Conservation (phyloP, 441 rosid species). For the Pelargonium myrrhifolium region DNA sequence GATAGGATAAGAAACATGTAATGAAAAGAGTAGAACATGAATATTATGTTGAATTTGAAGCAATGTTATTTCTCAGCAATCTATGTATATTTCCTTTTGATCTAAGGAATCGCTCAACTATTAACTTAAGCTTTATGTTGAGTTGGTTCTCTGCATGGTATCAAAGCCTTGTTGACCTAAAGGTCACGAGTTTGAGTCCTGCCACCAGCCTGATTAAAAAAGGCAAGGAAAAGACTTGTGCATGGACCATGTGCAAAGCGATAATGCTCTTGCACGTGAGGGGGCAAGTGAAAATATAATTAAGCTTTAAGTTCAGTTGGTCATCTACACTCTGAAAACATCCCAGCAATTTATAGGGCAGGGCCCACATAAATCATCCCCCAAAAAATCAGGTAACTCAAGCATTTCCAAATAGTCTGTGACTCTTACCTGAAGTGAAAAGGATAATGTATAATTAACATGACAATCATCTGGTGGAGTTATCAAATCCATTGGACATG, state of each 20-base stretch:
- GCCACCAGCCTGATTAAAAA: too few relatives aligned
- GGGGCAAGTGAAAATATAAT: too few relatives aligned
- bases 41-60: background rate
- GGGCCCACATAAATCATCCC: background rate
- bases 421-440: conserved; percentile 75
- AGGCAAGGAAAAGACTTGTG: too few relatives aligned
- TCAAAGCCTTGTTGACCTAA: too few relatives aligned
- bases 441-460: conserved; percentile 84
- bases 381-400: background rate
- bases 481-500: conserved; percentile 86
- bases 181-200: too few relatives aligned
- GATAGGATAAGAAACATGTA: background rate
- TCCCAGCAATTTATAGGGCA: background rate
- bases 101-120: background rate
- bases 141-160: too few relatives aligned
- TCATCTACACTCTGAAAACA: background rate
- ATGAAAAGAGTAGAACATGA: background rate
- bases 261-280: too few relatives aligned
- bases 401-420: conserved; percentile 17
- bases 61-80: background rate
- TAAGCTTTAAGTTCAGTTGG: too few relatives aligned
- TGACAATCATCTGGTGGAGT: conserved; percentile 99
- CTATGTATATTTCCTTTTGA: background rate
- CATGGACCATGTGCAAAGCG: too few relatives aligned
- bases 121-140: too few relatives aligned